Conservation (phyloP, 305 asterid species). For the Solanum hybrid region DNA sequence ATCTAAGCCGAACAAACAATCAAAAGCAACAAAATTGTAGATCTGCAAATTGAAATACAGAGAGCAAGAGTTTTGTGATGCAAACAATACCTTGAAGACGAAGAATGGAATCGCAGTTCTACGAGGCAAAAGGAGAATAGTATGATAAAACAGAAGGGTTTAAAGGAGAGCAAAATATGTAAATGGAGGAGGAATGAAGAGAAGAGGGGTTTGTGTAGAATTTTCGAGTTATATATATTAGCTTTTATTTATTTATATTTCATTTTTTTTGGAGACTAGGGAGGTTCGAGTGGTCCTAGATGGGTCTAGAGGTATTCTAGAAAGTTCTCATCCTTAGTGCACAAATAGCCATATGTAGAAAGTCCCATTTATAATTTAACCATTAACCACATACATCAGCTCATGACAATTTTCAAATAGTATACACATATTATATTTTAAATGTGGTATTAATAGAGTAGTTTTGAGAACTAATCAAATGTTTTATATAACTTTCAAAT, state of each 20-base stretch:
- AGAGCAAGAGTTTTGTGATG: not conserved
- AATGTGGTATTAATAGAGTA: not conserved
- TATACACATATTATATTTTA: no score
- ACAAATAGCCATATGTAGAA: not conserved
- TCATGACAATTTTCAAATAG: not conserved
- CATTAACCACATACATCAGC: not conserved
- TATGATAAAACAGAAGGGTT: not conserved
- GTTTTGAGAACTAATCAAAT: not conserved
- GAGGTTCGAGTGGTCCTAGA: slow-evolving; percentile 1
- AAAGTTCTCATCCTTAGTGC: not conserved
- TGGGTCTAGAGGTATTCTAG: not conserved
- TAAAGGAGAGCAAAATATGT: not conserved
- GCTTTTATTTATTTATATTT: not conserved
- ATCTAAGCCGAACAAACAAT: not conserved
- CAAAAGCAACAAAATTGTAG: not conserved
- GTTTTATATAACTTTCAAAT: no score
- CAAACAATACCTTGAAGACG: not conserved
- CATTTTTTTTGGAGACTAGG: not conserved
- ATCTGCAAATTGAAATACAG: not conserved
- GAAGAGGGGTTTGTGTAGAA: not conserved
- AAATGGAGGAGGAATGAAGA: not conserved
- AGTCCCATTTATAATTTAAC: not conserved
- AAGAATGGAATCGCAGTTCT: not conserved
- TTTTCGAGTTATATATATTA: not conserved
- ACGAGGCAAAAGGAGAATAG: not conserved